Evolutionary conservation across 345 rosid species (phyloP).

Genomic region (Rhodamnia argentea): DNA sequence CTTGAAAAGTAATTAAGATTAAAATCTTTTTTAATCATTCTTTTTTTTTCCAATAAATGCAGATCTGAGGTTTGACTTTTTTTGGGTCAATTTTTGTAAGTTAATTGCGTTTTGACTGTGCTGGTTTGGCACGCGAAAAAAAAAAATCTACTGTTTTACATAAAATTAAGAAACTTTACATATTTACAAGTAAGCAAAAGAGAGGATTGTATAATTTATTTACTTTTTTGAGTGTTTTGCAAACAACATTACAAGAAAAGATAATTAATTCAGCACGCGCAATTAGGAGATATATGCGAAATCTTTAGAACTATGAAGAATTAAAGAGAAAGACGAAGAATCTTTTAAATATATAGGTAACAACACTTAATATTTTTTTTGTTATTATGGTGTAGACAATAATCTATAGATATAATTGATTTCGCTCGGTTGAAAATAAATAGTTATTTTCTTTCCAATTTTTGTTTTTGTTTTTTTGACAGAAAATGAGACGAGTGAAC

Average conservation of each 20-base stretch:
- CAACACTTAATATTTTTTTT: neutral
- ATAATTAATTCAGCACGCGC: too few relatives aligned
- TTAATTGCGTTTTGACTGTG: neutral
- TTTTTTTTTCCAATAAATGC: neutral
- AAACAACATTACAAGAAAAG: neutral
- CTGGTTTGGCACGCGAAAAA: neutral
- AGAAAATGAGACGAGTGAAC: neutral
- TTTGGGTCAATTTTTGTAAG: neutral
- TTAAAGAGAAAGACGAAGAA: neutral
- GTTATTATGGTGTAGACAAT: neutral
- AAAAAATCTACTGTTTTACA: neutral
- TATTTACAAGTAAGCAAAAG: neutral
- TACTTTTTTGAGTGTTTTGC: accelerated
- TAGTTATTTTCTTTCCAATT: neutral
- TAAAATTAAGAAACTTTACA: neutral
- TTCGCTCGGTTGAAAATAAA: neutral
- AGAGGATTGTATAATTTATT: neutral
- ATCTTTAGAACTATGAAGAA: neutral
- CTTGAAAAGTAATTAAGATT: neutral
- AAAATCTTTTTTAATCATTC: neutral
- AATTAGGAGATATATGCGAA: neutral
- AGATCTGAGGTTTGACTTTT: neutral
- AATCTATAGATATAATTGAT: neutral
- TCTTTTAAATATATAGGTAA: neutral
- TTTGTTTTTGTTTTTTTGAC: neutral